phyloP scores from a whole-genome alignment of 73 alveolate genomes.

The Uronychia binucleata region DNA sequence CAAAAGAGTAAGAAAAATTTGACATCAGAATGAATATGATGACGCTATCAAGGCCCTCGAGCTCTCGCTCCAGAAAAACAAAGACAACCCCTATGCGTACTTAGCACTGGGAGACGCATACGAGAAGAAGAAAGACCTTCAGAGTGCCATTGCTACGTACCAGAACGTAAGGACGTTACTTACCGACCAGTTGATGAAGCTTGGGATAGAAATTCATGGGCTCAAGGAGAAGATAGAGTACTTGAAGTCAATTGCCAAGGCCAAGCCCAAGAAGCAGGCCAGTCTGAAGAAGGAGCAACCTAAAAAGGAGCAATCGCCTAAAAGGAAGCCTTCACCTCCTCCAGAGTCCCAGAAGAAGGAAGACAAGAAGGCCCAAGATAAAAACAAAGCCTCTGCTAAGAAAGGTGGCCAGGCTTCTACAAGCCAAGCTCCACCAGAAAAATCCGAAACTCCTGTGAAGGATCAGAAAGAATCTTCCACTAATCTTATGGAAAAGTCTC shows the following conservation, averaged over 20 bases:
- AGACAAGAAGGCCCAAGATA: background rate
- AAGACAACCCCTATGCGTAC: constrained; percentile 59
- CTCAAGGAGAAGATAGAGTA: constrained; percentile 60
- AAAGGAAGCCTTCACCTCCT: background rate
- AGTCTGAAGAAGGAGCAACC: background rate
- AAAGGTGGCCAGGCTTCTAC: constrained; percentile 1
- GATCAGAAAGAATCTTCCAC: background rate
- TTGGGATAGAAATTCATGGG: constrained; percentile 58
- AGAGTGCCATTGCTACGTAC: constrained; percentile 53
- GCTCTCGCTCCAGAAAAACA: constrained; percentile 18
- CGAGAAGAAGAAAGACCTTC: constrained; percentile 55
- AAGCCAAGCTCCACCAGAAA: background rate
- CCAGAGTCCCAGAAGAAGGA: background rate
- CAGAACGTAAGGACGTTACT: constrained; percentile 3
- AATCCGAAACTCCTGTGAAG: background rate
- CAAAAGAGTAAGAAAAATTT: constrained; percentile 4
- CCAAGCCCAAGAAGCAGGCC: constrained; percentile 29
- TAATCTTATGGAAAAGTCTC: background rate
- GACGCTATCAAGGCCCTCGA: constrained; percentile 51
- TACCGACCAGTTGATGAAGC: constrained; percentile 12
- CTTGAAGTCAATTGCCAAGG: constrained; percentile 37
- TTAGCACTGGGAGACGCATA: constrained; percentile 68
- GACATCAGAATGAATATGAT: constrained; percentile 34
- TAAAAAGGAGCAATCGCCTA: background rate
- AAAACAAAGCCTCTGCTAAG: constrained; percentile 10